phyloP scores from a whole-genome alignment of 2,329 filamentous ascomycete species.

The Aspergillus sp. region DNA sequence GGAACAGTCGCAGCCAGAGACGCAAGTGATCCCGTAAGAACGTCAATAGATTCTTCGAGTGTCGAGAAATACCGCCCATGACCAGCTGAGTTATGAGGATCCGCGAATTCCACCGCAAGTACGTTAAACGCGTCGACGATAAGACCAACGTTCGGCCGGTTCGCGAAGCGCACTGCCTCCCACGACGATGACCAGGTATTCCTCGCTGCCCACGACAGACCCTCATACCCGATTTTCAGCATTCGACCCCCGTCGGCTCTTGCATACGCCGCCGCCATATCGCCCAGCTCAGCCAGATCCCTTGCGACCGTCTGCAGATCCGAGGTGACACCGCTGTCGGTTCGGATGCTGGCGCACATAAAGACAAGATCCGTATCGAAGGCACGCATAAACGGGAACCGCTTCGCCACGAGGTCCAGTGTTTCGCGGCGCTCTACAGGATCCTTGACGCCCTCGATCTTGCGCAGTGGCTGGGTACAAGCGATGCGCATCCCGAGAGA shows the following conservation, averaged over 20 bases:
- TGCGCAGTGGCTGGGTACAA: constrained; percentile 33
- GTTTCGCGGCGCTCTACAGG: constrained; percentile 23
- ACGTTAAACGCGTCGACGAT: constrained; percentile 36
- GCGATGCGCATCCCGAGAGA: constrained; percentile 32
- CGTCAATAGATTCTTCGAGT: constrained; percentile 25
- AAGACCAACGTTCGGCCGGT: constrained; percentile 32
- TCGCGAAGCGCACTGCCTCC: constrained; percentile 34
- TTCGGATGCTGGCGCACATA: constrained; percentile 35
- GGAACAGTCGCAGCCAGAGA: constrained; percentile 27
- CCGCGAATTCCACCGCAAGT: constrained; percentile 33
- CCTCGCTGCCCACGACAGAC: constrained; percentile 31
- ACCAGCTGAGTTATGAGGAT: constrained; percentile 29
- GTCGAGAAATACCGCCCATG: constrained; percentile 31
- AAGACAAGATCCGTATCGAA: constrained; percentile 37
- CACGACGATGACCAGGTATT: constrained; percentile 36
- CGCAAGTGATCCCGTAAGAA: constrained; percentile 26
- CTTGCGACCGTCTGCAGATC: constrained; percentile 31
- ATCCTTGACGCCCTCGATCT: constrained; percentile 33
- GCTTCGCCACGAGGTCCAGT: constrained; percentile 29
- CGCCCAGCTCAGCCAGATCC: constrained; percentile 33
- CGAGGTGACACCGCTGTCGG: constrained; percentile 28
- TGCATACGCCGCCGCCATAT: constrained; percentile 30
- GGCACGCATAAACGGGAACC: constrained; percentile 37
- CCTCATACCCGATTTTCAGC: constrained; percentile 34
- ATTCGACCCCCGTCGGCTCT: constrained; percentile 27